Evolutionary conservation across 306 rosid genomes (phyloP).

Genomic region (Oxytropis ochrocephala): DNA sequence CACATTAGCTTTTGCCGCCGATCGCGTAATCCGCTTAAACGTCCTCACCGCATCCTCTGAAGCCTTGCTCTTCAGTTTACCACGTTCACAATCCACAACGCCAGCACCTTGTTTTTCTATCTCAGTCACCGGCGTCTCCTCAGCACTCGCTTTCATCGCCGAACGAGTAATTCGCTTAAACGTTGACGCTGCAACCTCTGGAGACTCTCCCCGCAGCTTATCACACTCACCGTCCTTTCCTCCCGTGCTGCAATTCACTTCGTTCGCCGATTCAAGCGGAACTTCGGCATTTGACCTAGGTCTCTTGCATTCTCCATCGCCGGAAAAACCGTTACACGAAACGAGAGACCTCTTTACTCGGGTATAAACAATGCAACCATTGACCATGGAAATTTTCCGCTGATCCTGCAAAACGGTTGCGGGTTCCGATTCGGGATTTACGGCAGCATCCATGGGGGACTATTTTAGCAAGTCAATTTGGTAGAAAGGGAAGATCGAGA

Average conservation of each 20-base stretch:
- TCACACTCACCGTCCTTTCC: constrained; percentile 4
- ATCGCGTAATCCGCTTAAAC: constrained; percentile 33
- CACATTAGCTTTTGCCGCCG: constrained; percentile 25
- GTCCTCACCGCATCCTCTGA: constrained; percentile 9
- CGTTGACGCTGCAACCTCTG: neutral
- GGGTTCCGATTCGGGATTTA: constrained; percentile 46
- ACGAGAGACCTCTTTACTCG: constrained; percentile 42
- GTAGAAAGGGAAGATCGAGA: neutral
- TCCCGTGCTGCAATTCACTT: neutral
- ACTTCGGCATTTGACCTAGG: constrained; percentile 1
- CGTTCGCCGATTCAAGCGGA: neutral
- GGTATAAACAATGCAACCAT: constrained; percentile 71
- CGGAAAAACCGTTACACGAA: constrained; percentile 16
- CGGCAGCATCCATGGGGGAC: constrained; percentile 15
- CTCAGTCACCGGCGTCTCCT: constrained; percentile 2
- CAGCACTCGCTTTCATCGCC: neutral
- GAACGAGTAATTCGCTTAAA: neutral
- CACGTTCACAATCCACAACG: neutral
- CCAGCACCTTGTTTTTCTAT: neutral
- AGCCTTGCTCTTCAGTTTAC: neutral
- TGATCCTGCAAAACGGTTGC: constrained; percentile 31
- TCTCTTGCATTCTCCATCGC: constrained; percentile 12
- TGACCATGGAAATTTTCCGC: constrained; percentile 39
- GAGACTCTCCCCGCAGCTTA: neutral
- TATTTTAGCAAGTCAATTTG: constrained; percentile 27